These are phyloP conservation scores for Populus davidiana DNA, from an alignment of 345 rosid species.

Conservation along the genomic window DNA sequence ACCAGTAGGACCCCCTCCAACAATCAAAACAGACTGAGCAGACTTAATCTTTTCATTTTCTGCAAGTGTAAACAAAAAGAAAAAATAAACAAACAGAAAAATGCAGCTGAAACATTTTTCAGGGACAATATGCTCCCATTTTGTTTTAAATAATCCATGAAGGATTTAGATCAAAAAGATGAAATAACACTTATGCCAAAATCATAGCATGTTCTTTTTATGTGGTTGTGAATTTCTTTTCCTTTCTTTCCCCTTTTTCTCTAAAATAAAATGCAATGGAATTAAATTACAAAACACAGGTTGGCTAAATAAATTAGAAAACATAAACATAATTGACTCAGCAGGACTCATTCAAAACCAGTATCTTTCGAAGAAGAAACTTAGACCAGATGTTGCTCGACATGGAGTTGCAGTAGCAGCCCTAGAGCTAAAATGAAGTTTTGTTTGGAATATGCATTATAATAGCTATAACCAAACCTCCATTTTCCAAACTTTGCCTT, in stretches of 20 bases:
- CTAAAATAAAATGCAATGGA: background rate
- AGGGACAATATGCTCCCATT: background rate
- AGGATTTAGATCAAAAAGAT: background rate
- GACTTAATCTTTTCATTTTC: slow-evolving; percentile 72
- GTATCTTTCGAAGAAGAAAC: no score
- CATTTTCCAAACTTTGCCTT: background rate
- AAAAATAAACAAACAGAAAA: slow-evolving; percentile 1
- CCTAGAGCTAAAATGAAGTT: no score
- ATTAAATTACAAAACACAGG: background rate
- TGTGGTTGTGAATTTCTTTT: background rate
- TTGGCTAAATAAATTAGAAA: no score
- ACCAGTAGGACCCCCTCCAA: slow-evolving; percentile 95
- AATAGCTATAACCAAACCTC: background rate
- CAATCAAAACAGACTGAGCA: slow-evolving; percentile 63
- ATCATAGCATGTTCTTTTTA: background rate
- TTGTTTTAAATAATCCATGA: background rate
- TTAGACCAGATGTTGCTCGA: no score
- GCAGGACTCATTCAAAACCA: no score
- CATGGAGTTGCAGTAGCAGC: no score
- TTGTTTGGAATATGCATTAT: background rate
- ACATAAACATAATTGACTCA: no score
- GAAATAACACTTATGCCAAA: background rate
- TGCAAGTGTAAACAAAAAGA: slow-evolving; percentile 25
- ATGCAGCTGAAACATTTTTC: background rate
- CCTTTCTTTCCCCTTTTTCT: background rate